Percentiles rank a stretch among this genome's conserved stretches.
Conservation (phyloP, 1,139 yeast species). For the Lodderomyces jiufengensis region DNA sequence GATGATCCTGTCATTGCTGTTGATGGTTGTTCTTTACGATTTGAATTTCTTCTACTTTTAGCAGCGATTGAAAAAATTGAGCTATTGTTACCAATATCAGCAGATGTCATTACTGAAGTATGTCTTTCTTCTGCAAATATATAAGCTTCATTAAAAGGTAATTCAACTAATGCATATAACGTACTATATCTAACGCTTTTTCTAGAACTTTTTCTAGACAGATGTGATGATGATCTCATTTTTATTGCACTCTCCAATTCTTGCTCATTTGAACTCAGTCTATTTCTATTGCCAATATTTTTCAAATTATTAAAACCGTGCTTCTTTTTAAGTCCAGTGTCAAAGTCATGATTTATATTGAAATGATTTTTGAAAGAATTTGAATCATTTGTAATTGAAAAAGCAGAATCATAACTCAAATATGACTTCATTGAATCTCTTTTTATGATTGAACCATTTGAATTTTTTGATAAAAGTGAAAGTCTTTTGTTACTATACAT, state of each 20-base stretch:
- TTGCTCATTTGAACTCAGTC: background rate
- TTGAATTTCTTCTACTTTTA: conserved; percentile 20
- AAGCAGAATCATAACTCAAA: conserved; percentile 53
- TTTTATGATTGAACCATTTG: conserved; percentile 25
- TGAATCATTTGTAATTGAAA: conserved; percentile 35
- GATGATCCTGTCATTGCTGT: conserved; percentile 15
- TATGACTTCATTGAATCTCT: conserved; percentile 48
- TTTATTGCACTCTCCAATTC: conserved; percentile 20
- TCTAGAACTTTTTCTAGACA: conserved; percentile 8
- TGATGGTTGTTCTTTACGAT: conserved; percentile 14
- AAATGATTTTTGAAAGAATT: conserved; percentile 10
- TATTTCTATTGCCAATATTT: conserved; percentile 14
- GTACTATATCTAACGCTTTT: conserved; percentile 38
- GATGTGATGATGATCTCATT: conserved; percentile 13
- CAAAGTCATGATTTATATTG: background rate
- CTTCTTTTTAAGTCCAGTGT: conserved; percentile 31
- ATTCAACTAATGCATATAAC: conserved; percentile 39
- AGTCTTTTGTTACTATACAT: conserved; percentile 16
- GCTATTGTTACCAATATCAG: conserved; percentile 29
- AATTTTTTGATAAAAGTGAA: conserved; percentile 17
- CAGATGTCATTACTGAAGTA: conserved; percentile 9
- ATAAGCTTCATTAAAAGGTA: conserved; percentile 32
- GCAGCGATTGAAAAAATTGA: conserved; percentile 36
- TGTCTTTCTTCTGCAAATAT: background rate
- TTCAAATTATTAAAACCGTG: conserved; percentile 37